These are phyloP conservation scores for Funneliformis geosporum DNA, from an alignment of 192 early-diverging fungal genomes.

Conservation along the genomic window DNA sequence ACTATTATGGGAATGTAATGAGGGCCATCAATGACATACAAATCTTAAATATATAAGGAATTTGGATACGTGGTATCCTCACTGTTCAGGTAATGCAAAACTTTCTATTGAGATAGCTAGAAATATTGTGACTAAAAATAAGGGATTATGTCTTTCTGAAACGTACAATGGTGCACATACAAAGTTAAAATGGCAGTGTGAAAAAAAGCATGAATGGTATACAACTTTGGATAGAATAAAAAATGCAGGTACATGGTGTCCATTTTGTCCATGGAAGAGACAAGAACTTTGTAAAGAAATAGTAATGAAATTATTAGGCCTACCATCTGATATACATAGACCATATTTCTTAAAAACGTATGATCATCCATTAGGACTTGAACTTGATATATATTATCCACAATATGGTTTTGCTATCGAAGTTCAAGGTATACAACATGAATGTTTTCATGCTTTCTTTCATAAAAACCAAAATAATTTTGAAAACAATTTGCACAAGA, in stretches of 20 bases:
- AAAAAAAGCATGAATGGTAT: conserved; percentile 13
- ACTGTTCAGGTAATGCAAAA: neutral
- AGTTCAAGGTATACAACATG: conserved; percentile 17
- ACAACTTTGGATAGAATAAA: conserved; percentile 12
- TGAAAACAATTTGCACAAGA: conserved; percentile 7
- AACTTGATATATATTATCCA: conserved; percentile 12
- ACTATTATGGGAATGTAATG: neutral
- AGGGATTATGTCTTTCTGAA: conserved; percentile 18
- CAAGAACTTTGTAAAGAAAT: conserved; percentile 5
- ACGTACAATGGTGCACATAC: conserved; percentile 3
- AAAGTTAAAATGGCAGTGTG: conserved; percentile 17
- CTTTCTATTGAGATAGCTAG: conserved; percentile 4
- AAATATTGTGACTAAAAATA: conserved; percentile 18
- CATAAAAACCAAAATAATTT: conserved; percentile 20
- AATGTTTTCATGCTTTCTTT: neutral
- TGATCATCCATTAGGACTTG: conserved; percentile 27
- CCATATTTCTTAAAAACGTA: neutral
- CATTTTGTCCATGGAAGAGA: conserved; percentile 10
- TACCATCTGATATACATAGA: conserved; percentile 6
- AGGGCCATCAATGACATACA: neutral
- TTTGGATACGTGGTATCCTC: neutral
- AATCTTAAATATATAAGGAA: neutral
- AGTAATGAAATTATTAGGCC: neutral
- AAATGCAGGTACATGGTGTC: conserved; percentile 21
- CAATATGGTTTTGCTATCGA: conserved; percentile 1